A percentile compares a stretch with the other conserved stretches of the same genome.
These are phyloP conservation scores for Neofusicoccum laricinum DNA, from an alignment of 2,329 filamentous ascomycete genomes.

Conservation along the genomic window DNA sequence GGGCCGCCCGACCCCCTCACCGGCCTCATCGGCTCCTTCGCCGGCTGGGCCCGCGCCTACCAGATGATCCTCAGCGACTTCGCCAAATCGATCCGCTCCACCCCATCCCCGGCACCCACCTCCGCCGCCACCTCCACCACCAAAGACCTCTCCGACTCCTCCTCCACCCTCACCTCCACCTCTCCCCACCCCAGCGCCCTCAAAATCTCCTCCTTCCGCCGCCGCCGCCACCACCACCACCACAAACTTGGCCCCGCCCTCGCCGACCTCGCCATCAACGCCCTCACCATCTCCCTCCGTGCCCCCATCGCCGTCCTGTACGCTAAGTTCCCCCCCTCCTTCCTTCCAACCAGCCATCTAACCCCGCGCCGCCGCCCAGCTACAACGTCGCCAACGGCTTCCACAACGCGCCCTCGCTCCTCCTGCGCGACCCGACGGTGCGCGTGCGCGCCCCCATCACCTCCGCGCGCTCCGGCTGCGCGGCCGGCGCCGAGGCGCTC, in stretches of 20 bases:
- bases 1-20: not conserved
- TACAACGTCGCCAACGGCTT: slow-evolving; percentile 60
- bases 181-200: not conserved
- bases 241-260: slow-evolving; percentile 56
- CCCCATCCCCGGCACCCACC: not conserved
- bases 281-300: not conserved
- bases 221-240: slow-evolving; percentile 51
- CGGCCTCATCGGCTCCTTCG: slow-evolving; percentile 49
- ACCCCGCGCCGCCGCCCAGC: no score
- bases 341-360: no score
- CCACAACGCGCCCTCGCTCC: slow-evolving; percentile 62
- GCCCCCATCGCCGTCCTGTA: not conserved
- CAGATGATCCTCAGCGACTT: not conserved
- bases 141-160: slow-evolving; percentile 20
- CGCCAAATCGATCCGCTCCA: slow-evolving; percentile 18
- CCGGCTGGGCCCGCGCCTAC: slow-evolving; percentile 54
- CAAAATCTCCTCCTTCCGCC: slow-evolving; percentile 46
- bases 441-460: slow-evolving; percentile 62
- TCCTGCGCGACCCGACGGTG: slow-evolving; percentile 70
- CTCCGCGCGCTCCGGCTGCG: slow-evolving; percentile 58
- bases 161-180: not conserved
- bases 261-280: slow-evolving; percentile 57
- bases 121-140: slow-evolving; percentile 23
- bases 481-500: slow-evolving; percentile 57
- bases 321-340: no score